phyloP scores from a whole-genome alignment of 805 yeast genomes.

The Candida suzukii region DNA sequence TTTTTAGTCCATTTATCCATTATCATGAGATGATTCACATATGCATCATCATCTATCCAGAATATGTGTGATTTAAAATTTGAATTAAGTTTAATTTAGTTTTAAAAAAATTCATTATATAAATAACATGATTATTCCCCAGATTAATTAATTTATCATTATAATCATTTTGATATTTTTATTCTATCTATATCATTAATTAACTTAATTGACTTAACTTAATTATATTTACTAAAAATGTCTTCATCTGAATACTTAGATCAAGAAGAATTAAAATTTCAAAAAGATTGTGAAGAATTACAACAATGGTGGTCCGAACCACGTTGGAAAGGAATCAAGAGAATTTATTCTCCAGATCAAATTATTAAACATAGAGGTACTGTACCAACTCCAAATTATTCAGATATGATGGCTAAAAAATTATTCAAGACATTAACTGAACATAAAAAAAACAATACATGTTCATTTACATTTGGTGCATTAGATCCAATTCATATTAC shows the following conservation, averaged over 20 bases:
- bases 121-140: no score
- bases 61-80: no score
- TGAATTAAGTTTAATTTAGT: no score
- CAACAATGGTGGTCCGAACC: conserved; percentile 91
- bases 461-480: conserved; percentile 90
- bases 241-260: conserved; percentile 9
- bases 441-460: conserved; percentile 67
- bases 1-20: no score
- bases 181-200: neutral
- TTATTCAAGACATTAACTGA: conserved; percentile 61
- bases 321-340: conserved; percentile 83
- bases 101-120: no score
- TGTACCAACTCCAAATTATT: conserved; percentile 66
- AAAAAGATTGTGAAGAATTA: conserved; percentile 64
- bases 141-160: no score
- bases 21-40: no score
- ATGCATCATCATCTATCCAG: no score
- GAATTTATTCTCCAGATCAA: conserved; percentile 83
- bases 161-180: no score
- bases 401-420: conserved; percentile 75
- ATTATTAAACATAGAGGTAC: conserved; percentile 87
- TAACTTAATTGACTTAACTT: neutral
- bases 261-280: conserved; percentile 58
- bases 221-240: neutral
- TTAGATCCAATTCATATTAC: conserved; percentile 92